Percentiles rank a stretch among this genome's conserved stretches.
Evolutionary conservation across 2,329 filamentous ascomycete genomes (phyloP).

Genomic region (Arthrobotrys sinensis): DNA sequence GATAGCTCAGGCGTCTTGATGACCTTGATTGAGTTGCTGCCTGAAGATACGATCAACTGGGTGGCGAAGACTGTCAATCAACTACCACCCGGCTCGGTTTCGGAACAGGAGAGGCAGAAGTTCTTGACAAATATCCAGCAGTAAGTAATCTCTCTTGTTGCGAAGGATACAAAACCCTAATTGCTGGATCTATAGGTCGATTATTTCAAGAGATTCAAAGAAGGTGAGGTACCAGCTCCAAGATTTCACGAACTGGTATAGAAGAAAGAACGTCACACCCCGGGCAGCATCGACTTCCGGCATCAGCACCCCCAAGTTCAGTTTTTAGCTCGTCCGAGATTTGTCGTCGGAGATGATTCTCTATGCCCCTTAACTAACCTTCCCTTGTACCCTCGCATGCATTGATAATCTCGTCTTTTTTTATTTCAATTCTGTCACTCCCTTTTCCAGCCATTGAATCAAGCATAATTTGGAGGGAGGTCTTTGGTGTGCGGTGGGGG

Average conservation of each 20-base stretch:
- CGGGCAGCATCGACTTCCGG: conserved; percentile 70
- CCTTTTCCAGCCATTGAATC: neutral
- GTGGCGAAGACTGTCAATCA: conserved; percentile 86
- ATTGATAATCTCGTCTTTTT: conserved; percentile 12
- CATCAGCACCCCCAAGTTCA: conserved; percentile 59
- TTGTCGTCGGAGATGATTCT: conserved; percentile 19
- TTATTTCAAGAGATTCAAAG: conserved; percentile 62
- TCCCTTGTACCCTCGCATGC: conserved; percentile 19
- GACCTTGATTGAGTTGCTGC: conserved; percentile 87
- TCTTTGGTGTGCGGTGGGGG: neutral
- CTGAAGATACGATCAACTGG: conserved; percentile 84
- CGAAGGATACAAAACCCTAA: conserved; percentile 18
- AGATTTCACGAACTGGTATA: conserved; percentile 96
- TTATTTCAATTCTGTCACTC: conserved; percentile 1
- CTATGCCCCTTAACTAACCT: conserved; percentile 6
- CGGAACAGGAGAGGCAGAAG: conserved; percentile 82
- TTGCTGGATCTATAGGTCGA: conserved; percentile 54
- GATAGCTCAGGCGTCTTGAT: conserved; percentile 95
- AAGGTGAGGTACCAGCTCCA: conserved; percentile 74
- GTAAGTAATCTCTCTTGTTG: conserved; percentile 60
- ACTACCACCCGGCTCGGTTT: conserved; percentile 86
- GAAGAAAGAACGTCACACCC: conserved; percentile 94
- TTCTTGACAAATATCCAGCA: conserved; percentile 86
- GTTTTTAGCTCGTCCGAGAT: conserved; percentile 27
- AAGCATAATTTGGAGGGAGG: conserved; percentile 1